Percentiles rank a stretch among this genome's conserved stretches.
Evolutionary conservation across 345 rosid genomes (phyloP).

Genomic region (Corchorus capsularis): DNA sequence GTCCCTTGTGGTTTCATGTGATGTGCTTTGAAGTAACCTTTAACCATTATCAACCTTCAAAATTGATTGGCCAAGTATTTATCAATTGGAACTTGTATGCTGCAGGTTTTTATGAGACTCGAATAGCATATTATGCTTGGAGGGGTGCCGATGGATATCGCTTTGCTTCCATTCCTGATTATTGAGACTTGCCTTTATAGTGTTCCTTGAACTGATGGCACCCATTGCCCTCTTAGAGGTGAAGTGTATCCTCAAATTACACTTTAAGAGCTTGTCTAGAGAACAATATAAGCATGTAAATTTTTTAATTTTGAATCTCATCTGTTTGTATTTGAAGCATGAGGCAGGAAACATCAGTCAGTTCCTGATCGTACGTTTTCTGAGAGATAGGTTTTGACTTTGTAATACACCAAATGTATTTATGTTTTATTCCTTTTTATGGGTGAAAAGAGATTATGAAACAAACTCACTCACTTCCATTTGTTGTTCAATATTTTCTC

Average conservation of each 20-base stretch:
- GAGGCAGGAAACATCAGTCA: background rate
- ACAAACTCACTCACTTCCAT: background rate
- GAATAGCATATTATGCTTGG: constrained; percentile 91
- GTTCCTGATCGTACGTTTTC: background rate
- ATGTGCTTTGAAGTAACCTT: background rate
- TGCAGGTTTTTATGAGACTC: constrained; percentile 87
- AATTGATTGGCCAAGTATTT: background rate
- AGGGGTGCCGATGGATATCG: constrained; percentile 83
- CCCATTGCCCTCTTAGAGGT: background rate
- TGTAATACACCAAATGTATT: background rate
- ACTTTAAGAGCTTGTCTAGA: background rate
- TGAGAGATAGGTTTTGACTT: background rate
- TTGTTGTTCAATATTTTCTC: background rate
- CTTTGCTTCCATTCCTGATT: constrained; percentile 78
- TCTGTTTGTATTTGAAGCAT: background rate
- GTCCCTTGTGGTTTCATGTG: background rate
- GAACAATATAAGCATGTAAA: background rate
- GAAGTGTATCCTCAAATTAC: background rate
- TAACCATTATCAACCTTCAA: background rate
- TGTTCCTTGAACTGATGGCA: background rate
- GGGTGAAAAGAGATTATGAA: background rate
- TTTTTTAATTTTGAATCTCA: background rate
- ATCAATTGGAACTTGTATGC: constrained; percentile 8
- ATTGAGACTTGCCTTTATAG: constrained; percentile 31
- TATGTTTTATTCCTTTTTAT: background rate